Conservation (phyloP, 176 grass and related monocot genomes). For the Oryza australiensis region DNA sequence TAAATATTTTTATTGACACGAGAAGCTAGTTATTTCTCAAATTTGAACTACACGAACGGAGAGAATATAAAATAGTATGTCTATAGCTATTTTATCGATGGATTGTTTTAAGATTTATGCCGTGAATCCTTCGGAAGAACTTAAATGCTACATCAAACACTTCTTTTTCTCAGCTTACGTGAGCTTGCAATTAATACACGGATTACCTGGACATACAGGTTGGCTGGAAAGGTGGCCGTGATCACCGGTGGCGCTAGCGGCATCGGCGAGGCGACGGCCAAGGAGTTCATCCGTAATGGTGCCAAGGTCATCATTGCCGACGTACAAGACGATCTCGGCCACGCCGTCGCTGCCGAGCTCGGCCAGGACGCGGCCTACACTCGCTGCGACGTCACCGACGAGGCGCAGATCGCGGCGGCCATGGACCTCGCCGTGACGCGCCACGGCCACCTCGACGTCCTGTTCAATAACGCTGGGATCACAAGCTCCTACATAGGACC, state of each 20-base stretch:
- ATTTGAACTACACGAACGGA: no score
- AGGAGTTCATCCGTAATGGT: conserved; percentile 26
- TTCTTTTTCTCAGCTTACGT: no score
- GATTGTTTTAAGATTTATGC: no score
- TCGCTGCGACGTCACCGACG: conserved; percentile 35
- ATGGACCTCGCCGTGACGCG: background rate
- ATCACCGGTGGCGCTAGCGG: conserved; percentile 43
- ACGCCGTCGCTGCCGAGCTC: conserved; percentile 26
- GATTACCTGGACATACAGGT: background rate
- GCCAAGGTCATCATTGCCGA: conserved; percentile 43
- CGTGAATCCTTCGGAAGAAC: no score
- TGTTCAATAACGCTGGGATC: conserved; percentile 44
- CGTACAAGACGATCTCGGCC: conserved; percentile 35
- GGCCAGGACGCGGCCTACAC: conserved; percentile 12
- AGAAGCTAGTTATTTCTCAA: no score
- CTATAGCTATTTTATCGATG: no score
- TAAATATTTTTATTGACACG: no score
- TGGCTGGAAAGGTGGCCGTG: conserved; percentile 44
- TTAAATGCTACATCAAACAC: no score
- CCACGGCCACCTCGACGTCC: conserved; percentile 41
- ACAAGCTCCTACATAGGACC: background rate
- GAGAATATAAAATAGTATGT: no score
- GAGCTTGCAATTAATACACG: background rate
- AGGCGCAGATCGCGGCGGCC: conserved; percentile 26
- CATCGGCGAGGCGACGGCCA: conserved; percentile 32